Percentiles rank a stretch among this genome's conserved stretches.
Evolutionary conservation across 352 stramenopile species (phyloP).

Genomic region (Phytophthora melonis): DNA sequence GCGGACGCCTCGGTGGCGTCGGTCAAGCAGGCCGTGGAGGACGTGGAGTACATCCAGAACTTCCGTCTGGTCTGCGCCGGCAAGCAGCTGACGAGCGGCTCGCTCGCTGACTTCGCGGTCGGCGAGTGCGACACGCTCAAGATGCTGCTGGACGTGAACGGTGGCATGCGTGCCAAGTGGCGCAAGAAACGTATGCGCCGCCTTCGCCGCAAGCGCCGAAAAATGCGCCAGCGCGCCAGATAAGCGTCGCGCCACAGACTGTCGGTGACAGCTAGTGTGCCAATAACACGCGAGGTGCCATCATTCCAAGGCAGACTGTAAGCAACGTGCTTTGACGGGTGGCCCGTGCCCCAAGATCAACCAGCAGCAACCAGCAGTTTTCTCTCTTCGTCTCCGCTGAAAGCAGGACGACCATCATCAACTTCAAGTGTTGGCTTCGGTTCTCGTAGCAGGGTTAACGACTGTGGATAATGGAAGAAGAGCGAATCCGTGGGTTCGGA

Average conservation of each 20-base stretch:
- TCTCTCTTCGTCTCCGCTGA: conserved; percentile 9
- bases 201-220: conserved; percentile 97
- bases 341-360: conserved; percentile 15
- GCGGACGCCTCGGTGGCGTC: conserved; percentile 92
- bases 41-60: conserved; percentile 95
- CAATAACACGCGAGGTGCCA: too few species aligned
- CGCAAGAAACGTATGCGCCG: conserved; percentile 99
- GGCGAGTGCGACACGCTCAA: conserved; percentile 93
- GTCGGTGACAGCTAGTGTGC: conserved; percentile 14
- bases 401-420: conserved; percentile 9
- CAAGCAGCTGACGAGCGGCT: conserved; percentile 81
- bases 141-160: conserved; percentile 92
- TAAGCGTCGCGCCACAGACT: conserved; percentile 74
- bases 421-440: not conserved
- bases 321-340: conserved; percentile 20
- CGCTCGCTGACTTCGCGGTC: conserved; percentile 93
- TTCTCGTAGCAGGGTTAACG: conserved; percentile 15
- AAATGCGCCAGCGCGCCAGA: conserved; percentile 99
- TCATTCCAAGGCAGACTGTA: conserved; percentile 4
- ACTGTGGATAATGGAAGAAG: conserved; percentile 30
- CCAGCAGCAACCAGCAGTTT: conserved; percentile 31
- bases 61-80: conserved; percentile 92
- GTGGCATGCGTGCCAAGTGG: conserved; percentile 98
- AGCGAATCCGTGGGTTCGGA: conserved; percentile 22
- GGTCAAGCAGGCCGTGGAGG: conserved; percentile 95